Evolutionary conservation across 768 basidiomycete genomes (phyloP).

Genomic region (Myochromella boudieri): DNA sequence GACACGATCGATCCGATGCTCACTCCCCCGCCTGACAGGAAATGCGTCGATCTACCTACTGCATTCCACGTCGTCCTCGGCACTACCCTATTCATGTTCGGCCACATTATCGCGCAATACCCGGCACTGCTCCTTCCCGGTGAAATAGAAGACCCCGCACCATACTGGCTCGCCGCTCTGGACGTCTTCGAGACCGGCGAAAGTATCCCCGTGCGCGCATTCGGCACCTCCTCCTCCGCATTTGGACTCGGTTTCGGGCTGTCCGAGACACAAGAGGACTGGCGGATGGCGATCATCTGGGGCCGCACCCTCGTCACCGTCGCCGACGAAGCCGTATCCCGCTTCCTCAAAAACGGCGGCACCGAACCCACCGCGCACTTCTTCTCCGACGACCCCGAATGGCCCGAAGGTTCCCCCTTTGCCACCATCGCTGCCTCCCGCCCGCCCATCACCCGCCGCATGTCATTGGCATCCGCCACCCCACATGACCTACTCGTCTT

Average conservation of each 20-base stretch:
- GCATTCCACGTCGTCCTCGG: conserved; percentile 69
- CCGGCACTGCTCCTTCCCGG: conserved; percentile 49
- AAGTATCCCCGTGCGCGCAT: conserved; percentile 49
- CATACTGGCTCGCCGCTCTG: conserved; percentile 69
- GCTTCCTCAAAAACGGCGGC: conserved; percentile 15
- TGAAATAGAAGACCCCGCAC: conserved; percentile 49
- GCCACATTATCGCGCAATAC: conserved; percentile 56
- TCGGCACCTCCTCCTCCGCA: too few species aligned
- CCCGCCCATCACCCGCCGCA: conserved; percentile 49
- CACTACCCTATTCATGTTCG: conserved; percentile 62
- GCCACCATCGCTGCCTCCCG: conserved; percentile 46
- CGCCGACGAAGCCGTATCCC: conserved; percentile 49
- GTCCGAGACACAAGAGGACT: conserved; percentile 63
- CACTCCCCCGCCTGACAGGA: conserved; percentile 22
- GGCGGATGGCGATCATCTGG: conserved; percentile 69
- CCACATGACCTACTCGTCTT: conserved; percentile 55
- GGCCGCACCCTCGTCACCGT: conserved; percentile 63
- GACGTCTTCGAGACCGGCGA: conserved; percentile 73
- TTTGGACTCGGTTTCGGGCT: conserved; percentile 23
- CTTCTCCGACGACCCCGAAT: conserved; percentile 40
- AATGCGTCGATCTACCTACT: conserved; percentile 52
- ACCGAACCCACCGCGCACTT: conserved; percentile 10
- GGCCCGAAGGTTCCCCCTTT: conserved; percentile 55
- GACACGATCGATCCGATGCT: not conserved
- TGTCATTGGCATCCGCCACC: conserved; percentile 39